Evolutionary conservation across 495 filamentous ascomycete genomes (phyloP), one percentile per base, ranked within the genome.

Genomic region (Talaromyces stipitatus): DNA sequence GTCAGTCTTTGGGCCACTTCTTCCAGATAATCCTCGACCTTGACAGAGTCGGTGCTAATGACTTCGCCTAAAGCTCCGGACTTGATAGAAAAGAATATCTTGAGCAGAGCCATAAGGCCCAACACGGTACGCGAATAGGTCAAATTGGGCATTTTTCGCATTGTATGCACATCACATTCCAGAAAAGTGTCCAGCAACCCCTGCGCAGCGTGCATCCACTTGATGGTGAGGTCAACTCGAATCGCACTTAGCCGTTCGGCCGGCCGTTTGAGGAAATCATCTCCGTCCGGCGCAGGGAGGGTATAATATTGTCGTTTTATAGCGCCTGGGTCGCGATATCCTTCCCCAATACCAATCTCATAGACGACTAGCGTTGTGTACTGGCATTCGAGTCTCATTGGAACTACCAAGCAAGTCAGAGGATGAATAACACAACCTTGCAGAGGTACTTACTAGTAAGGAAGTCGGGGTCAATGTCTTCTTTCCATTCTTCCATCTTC

Each of bases 171-270:
- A 33, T 72, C 66, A 60, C 77, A 71, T 33, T 65, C 62, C 23
- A 80, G 55, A 10, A 79, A 67, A 4, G 66, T 66, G 52, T 82
- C 77, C 7, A 82, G 69, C 16, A 78, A 50, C 24, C 75, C 64
- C 4, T 82, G 78, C 0, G 76, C 71, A 18, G 72, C 72, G 33
- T 74, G 71, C 65, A 81, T 74, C 70, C 71, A 74, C 58, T 75
- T 76, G 46, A 79, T 64, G 14, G 71, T 78, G 50, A 78, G 69
- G 57, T 78, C 73, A 52, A 81, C 71, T 43, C 75, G 73, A 32
- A 77, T 66, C 0, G 73, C 70, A 38, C 70, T 74, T 12, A 75
- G 64, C 2, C 66, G 66, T n/a, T 58, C 53, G 3, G 63, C 56
- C 0, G 66, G 30, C n/a, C 66, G 50, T 29, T 64, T 57, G 14